These are phyloP conservation scores for Decorospora gaudefroyi DNA, from an alignment of 2,329 filamentous ascomycete species.

Conservation along the genomic window DNA sequence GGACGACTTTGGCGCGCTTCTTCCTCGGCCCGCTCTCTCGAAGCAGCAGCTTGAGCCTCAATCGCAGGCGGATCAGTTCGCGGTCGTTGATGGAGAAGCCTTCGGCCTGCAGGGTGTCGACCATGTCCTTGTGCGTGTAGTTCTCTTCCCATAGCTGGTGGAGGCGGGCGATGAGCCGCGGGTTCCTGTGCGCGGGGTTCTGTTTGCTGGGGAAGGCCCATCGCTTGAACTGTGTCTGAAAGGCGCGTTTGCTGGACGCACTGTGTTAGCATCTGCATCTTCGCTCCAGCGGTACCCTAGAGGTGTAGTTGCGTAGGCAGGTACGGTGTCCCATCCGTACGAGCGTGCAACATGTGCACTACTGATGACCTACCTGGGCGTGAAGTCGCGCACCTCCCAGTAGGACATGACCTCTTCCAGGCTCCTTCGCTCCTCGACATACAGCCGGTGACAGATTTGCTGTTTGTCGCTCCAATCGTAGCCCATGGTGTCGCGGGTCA, in stretches of 20 bases:
- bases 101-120: conserved; percentile 69
- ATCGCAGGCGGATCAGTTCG: conserved; percentile 70
- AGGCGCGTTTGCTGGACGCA: conserved; percentile 69
- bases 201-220: conserved; percentile 81
- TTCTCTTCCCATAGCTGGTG: conserved; percentile 80
- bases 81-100: conserved; percentile 74
- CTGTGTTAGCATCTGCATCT: conserved; percentile 15
- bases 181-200: conserved; percentile 71
- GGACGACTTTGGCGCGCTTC: conserved; percentile 18
- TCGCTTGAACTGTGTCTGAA: conserved; percentile 74
- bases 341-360: conserved; percentile 19
- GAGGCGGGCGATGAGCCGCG: conserved; percentile 67
- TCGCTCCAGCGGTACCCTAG: too few species aligned
- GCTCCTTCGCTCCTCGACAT: conserved; percentile 74
- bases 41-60: conserved; percentile 70
- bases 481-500: conserved; percentile 25
- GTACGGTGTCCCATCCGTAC: conserved; percentile 33
- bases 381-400: conserved; percentile 65
- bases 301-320: too few species aligned
- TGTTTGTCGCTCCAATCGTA: conserved; percentile 72
- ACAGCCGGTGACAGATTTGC: conserved; percentile 69
- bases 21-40: conserved; percentile 47
- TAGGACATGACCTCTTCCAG: conserved; percentile 75
- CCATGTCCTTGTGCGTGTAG: conserved; percentile 72
- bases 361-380: conserved; percentile 68